A percentile compares a stretch with the other conserved stretches of the same genome.
These are phyloP conservation scores for Anaeromyces robustus DNA, from an alignment of 192 early-diverging fungal genomes.

Conservation along the genomic window DNA sequence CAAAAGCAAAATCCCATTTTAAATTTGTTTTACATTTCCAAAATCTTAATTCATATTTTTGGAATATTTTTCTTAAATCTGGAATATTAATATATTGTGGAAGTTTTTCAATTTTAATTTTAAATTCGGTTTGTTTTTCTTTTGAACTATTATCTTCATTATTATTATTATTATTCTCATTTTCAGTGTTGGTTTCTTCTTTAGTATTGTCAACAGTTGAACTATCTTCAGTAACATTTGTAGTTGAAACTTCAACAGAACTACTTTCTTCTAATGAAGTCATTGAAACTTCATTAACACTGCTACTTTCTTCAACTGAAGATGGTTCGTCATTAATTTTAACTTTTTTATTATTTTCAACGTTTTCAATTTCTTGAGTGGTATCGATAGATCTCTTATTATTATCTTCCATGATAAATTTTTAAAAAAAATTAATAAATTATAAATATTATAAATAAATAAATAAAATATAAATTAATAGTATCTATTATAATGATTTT, in stretches of 20 bases:
- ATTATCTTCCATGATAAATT: background rate
- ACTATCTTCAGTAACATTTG: background rate
- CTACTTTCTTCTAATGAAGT: background rate
- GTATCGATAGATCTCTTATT: background rate
- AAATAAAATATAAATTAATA: too few species aligned
- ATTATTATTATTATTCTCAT: background rate
- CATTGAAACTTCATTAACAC: background rate
- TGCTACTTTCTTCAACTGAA: background rate
- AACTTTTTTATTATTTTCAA: background rate
- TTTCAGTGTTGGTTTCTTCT: too few species aligned
- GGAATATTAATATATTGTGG: background rate
- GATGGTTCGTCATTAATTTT: background rate
- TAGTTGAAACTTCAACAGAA: background rate
- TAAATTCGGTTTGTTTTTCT: background rate
- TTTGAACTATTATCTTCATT: background rate
- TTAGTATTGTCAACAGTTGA: background rate
- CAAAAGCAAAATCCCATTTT: slow-evolving; percentile 19
- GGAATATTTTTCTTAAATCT: slow-evolving; percentile 3
- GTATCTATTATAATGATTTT: too few species aligned
- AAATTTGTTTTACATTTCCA: slow-evolving; percentile 16
- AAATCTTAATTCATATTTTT: background rate
- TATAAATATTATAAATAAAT: too few species aligned
- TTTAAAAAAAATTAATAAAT: too few species aligned
- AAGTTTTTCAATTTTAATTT: slow-evolving; percentile 2
- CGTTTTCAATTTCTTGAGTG: background rate